Evolutionary conservation across 148 eudicot species (phyloP), one percentile per base, ranked within the genome.

Genomic region (Agrostemma githago): DNA sequence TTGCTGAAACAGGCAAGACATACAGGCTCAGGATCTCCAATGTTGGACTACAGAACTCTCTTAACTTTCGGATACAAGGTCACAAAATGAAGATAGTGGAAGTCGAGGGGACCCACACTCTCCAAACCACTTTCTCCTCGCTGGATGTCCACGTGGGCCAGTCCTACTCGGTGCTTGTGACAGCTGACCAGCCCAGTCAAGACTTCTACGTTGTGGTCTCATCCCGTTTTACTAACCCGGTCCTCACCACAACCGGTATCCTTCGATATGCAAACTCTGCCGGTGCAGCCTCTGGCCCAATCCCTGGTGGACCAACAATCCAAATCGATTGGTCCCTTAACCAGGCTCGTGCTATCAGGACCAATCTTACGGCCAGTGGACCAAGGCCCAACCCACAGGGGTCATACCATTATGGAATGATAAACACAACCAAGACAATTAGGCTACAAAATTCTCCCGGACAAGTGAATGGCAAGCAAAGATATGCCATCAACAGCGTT

Each of bases 321-420:
- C 82, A 92, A 66, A 72, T 95, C 34, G 94, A 92, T 63, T 95
- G 96, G 97, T 95, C 98, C 58, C 77, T 95, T 34, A 90, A 89
- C 77, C 98, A 95, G 79, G 98, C 98, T 11, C 97, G 98, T 19
- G 87, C 98, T 42, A 80, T 95, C 81, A 87, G 98, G 85, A 90
- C 90, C 70, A 90, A 95, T 83, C 89, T 95, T 34, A 85, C 97
- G 38, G 98, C 98, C 6, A 92, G 97, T 86, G 98, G 98, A 60
- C 98, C 98, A 9, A 90, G 98, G 84, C 98, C 98, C 1, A 95
- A 95, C 73, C 98, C 98, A 42, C 98, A 94, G 68, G 97, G 98
- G 9, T 92, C 96, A 9, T 95, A 95, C 85, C 98, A 95, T 70
- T 95, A 95, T 66, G 98, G 98, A 34, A 81, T 95, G 86, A 84